Evolutionary conservation across 1,139 yeast genomes (phyloP), one percentile per base, ranked within the genome.

Genomic region (Insectozyma bohioensis): DNA sequence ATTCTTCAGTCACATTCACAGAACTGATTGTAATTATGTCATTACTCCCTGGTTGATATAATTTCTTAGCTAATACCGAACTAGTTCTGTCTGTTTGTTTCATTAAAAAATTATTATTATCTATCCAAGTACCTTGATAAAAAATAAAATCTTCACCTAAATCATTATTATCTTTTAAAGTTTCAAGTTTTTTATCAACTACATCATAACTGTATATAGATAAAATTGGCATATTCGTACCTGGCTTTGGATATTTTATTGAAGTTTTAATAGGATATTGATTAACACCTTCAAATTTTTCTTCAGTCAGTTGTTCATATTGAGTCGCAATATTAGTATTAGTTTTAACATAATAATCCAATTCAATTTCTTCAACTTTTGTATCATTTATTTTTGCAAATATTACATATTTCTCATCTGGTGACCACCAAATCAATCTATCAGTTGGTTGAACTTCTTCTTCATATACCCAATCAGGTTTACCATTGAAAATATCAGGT

Each of bases 401-500:
- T 0, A 88, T 74, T 31, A 92, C 51, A 39, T 68, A 63, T 5
- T 75, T 56, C 41, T 85, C 88, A 46, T 82, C 78, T 0, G 85
- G 83, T 10, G 92, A 72, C 96, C 97, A 92, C 95, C 96, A 92
- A 14, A 87, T 56, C 3, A 94, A 78, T 26, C 63, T 63, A 44
- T 83, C 86, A 5, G 68, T 63, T 0, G 74, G 69, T 4, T 82
- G 56, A 1, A 92, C 88, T 50, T 94, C 98, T 49, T 94, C 98
- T 54, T 92, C 98, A 52, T 92, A 92, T 1, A 92, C 86, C 98
- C 98, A 92, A 50, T 92, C 98, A 0, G 97, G 84, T 41, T 78
- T 82, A 0, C 95, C 99, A 51, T 92, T 87, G 47, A 80, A 76
- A n/a, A 86, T 65, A 28, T 72, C 60, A 1, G 56, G 56, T 4